phyloP scores from a whole-genome alignment of 2,329 filamentous ascomycete genomes.

The Orbilia brochopaga region DNA sequence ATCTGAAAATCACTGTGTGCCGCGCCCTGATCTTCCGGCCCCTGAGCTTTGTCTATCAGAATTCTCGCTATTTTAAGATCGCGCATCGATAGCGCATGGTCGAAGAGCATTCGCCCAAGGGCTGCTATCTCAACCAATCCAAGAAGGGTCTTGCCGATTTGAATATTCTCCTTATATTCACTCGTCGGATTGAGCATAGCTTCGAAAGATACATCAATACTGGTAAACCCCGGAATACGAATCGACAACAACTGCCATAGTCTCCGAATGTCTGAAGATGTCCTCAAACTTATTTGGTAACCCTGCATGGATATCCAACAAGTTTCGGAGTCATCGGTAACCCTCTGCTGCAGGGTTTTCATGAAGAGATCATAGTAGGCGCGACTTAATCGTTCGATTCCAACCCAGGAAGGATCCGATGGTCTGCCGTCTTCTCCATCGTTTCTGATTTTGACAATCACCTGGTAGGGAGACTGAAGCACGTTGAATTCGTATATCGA shows the following conservation, averaged over 20 bases:
- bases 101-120: constrained; percentile 17
- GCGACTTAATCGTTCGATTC: constrained; percentile 14
- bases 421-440: neutral
- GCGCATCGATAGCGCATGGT: constrained; percentile 8
- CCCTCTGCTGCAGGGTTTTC: neutral
- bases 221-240: constrained; percentile 2
- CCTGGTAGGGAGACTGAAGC: constrained; percentile 15
- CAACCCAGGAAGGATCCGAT: neutral
- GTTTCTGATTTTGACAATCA: constrained; percentile 9
- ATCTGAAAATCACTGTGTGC: too few relatives aligned
- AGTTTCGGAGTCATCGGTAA: neutral
- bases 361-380: constrained; percentile 25
- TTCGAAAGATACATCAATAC: constrained; percentile 33
- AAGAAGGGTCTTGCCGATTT: constrained; percentile 27
- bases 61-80: constrained; percentile 24
- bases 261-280: constrained; percentile 9
- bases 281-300: constrained; percentile 26
- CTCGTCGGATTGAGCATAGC: neutral
- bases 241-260: constrained; percentile 13
- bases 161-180: constrained; percentile 14
- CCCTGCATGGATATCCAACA: constrained; percentile 28
- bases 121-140: constrained; percentile 29
- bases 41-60: constrained; percentile 13
- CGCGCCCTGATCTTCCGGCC: too few relatives aligned
- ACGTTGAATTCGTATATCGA: constrained; percentile 9